Conservation (phyloP, 2,329 filamentous ascomycete species). For the Botrytis fragariae region DNA sequence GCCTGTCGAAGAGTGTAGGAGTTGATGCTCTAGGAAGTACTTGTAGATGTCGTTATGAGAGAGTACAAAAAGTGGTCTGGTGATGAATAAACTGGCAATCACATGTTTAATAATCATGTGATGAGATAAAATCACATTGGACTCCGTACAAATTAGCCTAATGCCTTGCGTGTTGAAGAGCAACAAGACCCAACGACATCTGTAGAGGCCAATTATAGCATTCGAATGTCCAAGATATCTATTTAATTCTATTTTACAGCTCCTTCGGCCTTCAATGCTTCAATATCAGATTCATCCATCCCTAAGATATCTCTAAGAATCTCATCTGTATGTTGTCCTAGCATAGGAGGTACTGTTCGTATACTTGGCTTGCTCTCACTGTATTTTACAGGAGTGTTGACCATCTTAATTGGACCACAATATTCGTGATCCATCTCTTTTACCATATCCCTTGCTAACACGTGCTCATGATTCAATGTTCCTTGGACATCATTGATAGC, state of each 20-base stretch:
- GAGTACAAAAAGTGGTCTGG: constrained; percentile 21
- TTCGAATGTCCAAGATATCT: not conserved
- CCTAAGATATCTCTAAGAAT: constrained; percentile 65
- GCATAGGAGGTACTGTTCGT: constrained; percentile 73
- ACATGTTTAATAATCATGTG: constrained; percentile 19
- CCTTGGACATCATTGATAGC: constrained; percentile 90
- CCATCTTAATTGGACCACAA: constrained; percentile 83
- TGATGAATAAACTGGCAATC: constrained; percentile 18
- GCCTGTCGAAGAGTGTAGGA: not conserved
- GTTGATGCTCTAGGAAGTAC: constrained; percentile 6
- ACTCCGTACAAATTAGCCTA: not conserved
- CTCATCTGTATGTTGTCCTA: constrained; percentile 86
- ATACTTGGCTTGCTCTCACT: constrained; percentile 77
- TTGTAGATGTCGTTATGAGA: constrained; percentile 9
- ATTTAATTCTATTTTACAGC: constrained; percentile 53
- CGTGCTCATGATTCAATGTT: constrained; percentile 81
- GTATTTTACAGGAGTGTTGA: constrained; percentile 94
- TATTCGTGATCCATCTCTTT: constrained; percentile 77
- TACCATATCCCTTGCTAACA: constrained; percentile 83
- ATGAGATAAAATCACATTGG: constrained; percentile 15
- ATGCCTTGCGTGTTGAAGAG: not conserved
- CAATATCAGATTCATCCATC: constrained; percentile 57
- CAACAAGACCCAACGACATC: not conserved
- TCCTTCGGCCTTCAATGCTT: constrained; percentile 61
- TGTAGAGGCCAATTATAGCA: not conserved